Conservation (phyloP, 2,329 filamentous ascomycete genomes). For the Geosmithia putterillii region DNA sequence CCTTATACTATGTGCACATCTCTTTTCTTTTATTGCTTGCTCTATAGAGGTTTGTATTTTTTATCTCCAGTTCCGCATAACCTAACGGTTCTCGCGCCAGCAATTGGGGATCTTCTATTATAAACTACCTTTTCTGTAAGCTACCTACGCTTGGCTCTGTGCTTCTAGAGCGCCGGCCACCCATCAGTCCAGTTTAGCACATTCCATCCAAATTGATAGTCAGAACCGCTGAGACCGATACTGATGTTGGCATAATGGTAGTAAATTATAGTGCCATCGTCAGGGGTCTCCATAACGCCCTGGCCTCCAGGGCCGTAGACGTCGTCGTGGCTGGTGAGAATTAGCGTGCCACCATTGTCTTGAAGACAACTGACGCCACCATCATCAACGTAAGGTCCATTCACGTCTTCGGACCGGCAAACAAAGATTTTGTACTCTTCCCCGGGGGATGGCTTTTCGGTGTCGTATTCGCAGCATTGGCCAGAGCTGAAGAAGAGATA, state of each 20-base stretch:
- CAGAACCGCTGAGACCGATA: constrained; percentile 34
- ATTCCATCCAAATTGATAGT: constrained; percentile 34
- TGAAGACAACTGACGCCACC: constrained; percentile 37
- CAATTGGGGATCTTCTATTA: no score
- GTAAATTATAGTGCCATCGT: constrained; percentile 41
- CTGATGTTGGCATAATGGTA: constrained; percentile 49
- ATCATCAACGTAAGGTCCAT: constrained; percentile 44
- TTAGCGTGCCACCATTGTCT: constrained; percentile 47
- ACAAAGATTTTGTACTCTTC: constrained; percentile 54
- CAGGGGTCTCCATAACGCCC: constrained; percentile 21
- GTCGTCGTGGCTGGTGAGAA: constrained; percentile 45
- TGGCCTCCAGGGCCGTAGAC: constrained; percentile 57
- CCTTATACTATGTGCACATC: no score
- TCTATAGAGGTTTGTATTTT: neutral
- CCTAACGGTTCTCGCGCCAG: no score
- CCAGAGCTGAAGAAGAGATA: constrained; percentile 54
- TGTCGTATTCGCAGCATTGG: constrained; percentile 47
- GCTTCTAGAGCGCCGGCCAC: constrained; percentile 29
- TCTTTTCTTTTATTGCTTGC: neutral
- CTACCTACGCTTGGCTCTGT: no score
- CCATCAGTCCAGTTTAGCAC: constrained; percentile 25
- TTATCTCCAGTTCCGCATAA: neutral
- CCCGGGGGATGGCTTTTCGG: constrained; percentile 34
- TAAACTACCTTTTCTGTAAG: no score
- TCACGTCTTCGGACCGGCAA: constrained; percentile 40